These are phyloP conservation scores for Sphagnum tenellum DNA, from an alignment of 225 moss, liverwort and hornwort species.

Conservation along the genomic window DNA sequence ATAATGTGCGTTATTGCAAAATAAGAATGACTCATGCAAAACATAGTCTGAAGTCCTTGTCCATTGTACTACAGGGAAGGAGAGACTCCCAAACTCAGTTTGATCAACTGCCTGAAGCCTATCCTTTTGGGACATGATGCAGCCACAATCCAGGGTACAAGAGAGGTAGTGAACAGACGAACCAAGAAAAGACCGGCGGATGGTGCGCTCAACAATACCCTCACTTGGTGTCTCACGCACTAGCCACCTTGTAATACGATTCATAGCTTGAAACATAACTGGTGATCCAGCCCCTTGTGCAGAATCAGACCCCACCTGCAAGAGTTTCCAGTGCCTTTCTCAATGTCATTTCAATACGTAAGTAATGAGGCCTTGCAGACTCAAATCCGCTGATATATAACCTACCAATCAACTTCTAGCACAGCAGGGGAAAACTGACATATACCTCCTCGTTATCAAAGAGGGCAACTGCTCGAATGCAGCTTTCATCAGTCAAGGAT, in stretches of 20 bases:
- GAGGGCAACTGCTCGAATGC: slow-evolving; percentile 70
- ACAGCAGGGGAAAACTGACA: too few relatives aligned
- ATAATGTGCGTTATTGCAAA: neutral
- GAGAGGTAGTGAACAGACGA: too few relatives aligned
- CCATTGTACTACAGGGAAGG: too few relatives aligned
- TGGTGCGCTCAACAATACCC: slow-evolving; percentile 76
- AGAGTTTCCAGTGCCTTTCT: neutral
- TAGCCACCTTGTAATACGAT: slow-evolving; percentile 62
- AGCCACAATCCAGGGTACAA: too few relatives aligned
- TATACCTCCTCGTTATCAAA: slow-evolving; percentile 84
- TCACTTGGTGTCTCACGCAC: slow-evolving; percentile 42
- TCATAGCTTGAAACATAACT: slow-evolving; percentile 75
- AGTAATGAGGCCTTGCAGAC: too few relatives aligned
- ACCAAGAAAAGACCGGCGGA: slow-evolving; percentile 76
- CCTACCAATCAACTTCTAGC: too few relatives aligned
- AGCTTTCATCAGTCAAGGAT: slow-evolving; percentile 58
- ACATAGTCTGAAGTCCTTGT: neutral
- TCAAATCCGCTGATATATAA: too few relatives aligned
- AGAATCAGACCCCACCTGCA: slow-evolving; percentile 80
- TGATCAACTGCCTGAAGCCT: too few relatives aligned
- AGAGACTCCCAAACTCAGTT: too few relatives aligned
- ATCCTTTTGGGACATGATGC: too few relatives aligned
- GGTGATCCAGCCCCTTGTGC: slow-evolving; percentile 87
- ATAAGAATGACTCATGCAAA: neutral
- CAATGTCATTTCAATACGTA: too few relatives aligned